Evolutionary conservation across 2,329 filamentous ascomycete species (phyloP).

Genomic region (Botrytis aclada): DNA sequence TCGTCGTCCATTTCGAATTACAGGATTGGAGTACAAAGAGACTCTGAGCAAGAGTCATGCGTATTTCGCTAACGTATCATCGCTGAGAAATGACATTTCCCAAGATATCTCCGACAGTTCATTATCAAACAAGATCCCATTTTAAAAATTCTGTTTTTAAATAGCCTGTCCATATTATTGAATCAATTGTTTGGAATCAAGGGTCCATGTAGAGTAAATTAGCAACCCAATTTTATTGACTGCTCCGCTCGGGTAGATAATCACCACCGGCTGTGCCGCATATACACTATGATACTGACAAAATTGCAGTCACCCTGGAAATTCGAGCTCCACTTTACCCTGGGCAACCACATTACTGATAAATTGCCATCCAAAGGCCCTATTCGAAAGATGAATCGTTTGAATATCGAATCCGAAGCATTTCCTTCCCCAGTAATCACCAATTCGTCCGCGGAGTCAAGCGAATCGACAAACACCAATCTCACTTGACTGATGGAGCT

Average conservation of each 20-base stretch:
- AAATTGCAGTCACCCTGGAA: background rate
- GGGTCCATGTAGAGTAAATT: background rate
- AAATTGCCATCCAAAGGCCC: rapidly evolving
- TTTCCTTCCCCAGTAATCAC: background rate
- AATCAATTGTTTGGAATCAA: rapidly evolving
- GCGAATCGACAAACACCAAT: background rate
- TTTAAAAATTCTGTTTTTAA: rapidly evolving
- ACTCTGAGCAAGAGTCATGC: background rate
- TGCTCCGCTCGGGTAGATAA: background rate
- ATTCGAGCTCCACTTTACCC: background rate
- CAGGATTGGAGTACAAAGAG: background rate
- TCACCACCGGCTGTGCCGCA: background rate
- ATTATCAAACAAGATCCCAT: no score
- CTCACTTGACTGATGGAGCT: background rate
- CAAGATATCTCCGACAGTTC: no score
- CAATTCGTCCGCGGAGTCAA: background rate
- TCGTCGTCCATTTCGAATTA: background rate
- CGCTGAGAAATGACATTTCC: background rate
- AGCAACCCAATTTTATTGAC: background rate
- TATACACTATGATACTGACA: background rate
- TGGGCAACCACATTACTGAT: background rate
- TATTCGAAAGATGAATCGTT: background rate
- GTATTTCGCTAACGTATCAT: rapidly evolving
- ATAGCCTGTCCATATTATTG: rapidly evolving
- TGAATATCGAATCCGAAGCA: background rate